phyloP scores from a whole-genome alignment of 768 basidiomycete genomes.

The Mycena sanguinolenta region DNA sequence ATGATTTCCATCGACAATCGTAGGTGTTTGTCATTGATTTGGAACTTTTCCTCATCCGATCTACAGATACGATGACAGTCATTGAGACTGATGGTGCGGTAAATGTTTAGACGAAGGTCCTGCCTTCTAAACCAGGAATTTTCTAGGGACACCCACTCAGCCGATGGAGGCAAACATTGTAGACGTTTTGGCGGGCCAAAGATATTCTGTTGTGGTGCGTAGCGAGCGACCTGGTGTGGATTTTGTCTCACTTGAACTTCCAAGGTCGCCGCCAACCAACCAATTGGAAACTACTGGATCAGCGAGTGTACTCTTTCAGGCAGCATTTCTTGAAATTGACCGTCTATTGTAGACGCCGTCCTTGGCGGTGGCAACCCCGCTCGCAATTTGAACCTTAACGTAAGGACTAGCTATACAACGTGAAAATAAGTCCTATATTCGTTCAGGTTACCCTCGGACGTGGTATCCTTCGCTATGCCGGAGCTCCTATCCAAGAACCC shows the following conservation, averaged over 20 bases:
- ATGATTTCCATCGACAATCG: constrained; percentile 44
- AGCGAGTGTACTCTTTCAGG: constrained; percentile 52
- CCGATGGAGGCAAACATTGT: no score
- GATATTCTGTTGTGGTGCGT: constrained; percentile 57
- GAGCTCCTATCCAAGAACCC: no score
- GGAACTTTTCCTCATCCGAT: constrained; percentile 50
- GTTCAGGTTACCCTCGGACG: constrained; percentile 38
- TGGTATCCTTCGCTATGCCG: constrained; percentile 54
- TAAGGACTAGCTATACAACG: background rate
- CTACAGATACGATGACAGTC: no score
- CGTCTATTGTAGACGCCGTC: constrained; percentile 12
- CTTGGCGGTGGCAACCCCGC: constrained; percentile 47
- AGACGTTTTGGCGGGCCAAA: no score
- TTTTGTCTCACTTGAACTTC: constrained; percentile 22
- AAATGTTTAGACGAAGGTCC: no score
- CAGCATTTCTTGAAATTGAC: background rate
- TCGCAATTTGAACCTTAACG: constrained; percentile 45
- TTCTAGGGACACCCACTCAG: no score
- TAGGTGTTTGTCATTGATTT: no score
- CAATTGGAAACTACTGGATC: constrained; percentile 63
- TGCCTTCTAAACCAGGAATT: no score
- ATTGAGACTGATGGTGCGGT: no score
- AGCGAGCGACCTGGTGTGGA: constrained; percentile 11
- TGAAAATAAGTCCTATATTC: background rate
- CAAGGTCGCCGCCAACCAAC: constrained; percentile 22